Percentiles rank a stretch among this genome's conserved stretches.
phyloP scores from a whole-genome alignment of 1,284 basidiomycete genomes.

The Ceraceosorus guamensis region DNA sequence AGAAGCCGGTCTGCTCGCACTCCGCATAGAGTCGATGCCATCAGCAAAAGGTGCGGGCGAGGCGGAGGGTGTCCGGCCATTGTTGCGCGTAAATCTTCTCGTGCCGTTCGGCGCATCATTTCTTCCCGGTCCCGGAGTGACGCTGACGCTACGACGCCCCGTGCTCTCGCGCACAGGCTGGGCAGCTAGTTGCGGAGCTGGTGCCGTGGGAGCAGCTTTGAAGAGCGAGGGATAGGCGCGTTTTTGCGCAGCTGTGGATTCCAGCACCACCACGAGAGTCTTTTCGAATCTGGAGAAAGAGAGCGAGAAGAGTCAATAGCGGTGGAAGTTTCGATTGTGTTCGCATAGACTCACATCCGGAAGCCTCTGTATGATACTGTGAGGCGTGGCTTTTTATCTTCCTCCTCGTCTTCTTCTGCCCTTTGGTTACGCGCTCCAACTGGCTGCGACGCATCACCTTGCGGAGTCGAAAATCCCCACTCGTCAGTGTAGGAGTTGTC shows the following conservation, averaged over 20 bases:
- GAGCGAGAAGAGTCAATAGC: too few species aligned
- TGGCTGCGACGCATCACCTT: neutral
- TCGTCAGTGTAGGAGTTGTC: neutral
- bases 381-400: neutral
- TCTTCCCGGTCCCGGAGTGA: too few species aligned
- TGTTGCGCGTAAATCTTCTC: too few species aligned
- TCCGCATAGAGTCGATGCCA: too few species aligned
- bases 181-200: neutral
- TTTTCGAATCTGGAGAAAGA: neutral
- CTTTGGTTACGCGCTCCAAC: too few species aligned
- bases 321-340: too few species aligned
- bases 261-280: neutral
- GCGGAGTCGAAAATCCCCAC: neutral
- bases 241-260: neutral
- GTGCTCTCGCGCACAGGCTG: neutral
- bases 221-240: neutral
- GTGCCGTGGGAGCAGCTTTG: neutral
- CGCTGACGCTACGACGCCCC: too few species aligned
- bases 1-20: too few species aligned
- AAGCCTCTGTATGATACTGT: neutral
- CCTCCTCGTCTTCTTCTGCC: neutral
- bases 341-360: neutral
- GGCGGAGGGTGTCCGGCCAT: neutral
- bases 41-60: neutral
- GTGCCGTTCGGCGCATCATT: too few species aligned